Evolutionary conservation across 768 basidiomycete species (phyloP).

Genomic region (Leccinum uliginosum): DNA sequence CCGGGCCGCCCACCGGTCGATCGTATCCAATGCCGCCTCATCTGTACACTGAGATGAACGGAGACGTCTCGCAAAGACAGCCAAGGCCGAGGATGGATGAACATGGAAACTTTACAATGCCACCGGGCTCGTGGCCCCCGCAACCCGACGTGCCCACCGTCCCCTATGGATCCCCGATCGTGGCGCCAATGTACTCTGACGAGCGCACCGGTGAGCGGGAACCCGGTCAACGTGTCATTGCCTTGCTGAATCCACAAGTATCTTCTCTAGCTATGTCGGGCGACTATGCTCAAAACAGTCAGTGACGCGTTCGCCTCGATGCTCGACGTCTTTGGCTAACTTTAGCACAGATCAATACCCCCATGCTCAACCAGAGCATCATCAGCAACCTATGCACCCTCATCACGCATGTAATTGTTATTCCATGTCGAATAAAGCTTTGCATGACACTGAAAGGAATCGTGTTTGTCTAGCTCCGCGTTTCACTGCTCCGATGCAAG

Average conservation of each 20-base stretch:
- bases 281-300: constrained; percentile 41
- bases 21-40: constrained; percentile 32
- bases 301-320: constrained; percentile 26
- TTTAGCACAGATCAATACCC: constrained; percentile 28
- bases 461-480: constrained; percentile 59
- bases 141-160: constrained; percentile 31
- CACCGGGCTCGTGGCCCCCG: constrained; percentile 30
- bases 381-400: constrained; percentile 25
- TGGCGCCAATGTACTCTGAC: constrained; percentile 50
- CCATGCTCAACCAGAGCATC: constrained; percentile 33
- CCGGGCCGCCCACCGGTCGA: constrained; percentile 30
- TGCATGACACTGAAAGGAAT: constrained; percentile 50
- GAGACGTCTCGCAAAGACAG: constrained; percentile 28
- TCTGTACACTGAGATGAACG: constrained; percentile 34
- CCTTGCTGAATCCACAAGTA: constrained; percentile 17
- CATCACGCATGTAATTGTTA: constrained; percentile 32
- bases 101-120: constrained; percentile 26
- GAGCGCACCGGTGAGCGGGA: constrained; percentile 49
- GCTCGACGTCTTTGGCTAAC: constrained; percentile 16
- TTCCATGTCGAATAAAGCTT: constrained; percentile 38
- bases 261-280: constrained; percentile 36
- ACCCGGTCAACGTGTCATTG: constrained; percentile 7
- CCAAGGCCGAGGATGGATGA: constrained; percentile 30
- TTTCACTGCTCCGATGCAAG: constrained; percentile 32
- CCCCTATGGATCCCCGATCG: constrained; percentile 41